Conservation (phyloP, 495 filamentous ascomycete species). For the Hyaloscypha finlandica region DNA sequence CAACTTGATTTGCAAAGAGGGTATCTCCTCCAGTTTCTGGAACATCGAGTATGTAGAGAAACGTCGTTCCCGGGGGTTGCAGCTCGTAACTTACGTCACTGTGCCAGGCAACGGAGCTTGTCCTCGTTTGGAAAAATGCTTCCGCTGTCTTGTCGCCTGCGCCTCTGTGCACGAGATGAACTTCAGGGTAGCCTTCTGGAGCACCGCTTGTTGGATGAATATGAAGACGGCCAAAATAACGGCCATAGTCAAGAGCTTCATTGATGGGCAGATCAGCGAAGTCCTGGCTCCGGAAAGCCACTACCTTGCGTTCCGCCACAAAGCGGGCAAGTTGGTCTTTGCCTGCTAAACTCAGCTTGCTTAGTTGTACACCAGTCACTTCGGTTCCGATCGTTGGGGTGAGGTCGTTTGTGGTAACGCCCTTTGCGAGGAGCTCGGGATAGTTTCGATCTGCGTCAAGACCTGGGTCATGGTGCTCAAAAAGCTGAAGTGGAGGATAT, state of each 20-base stretch:
- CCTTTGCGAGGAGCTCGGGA: constrained; percentile 62
- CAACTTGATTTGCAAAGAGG: constrained; percentile 68
- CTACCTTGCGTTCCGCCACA: constrained; percentile 76
- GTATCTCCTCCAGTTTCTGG: constrained; percentile 82
- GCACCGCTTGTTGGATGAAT: constrained; percentile 79
- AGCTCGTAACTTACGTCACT: constrained; percentile 80
- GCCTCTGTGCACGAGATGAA: constrained; percentile 78
- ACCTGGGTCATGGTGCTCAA: constrained; percentile 73
- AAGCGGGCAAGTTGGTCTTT: constrained; percentile 82
- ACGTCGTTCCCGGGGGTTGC: constrained; percentile 84
- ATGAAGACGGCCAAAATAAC: constrained; percentile 81
- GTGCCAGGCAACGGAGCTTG: constrained; percentile 76
- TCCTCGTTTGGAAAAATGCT: constrained; percentile 62
- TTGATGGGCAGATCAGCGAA: constrained; percentile 73
- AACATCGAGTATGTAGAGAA: constrained; percentile 76
- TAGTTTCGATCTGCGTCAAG: constrained; percentile 67
- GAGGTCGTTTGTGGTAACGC: constrained; percentile 55
- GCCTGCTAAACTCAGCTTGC: constrained; percentile 61
- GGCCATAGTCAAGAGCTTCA: constrained; percentile 68
- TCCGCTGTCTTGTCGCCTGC: constrained; percentile 60
- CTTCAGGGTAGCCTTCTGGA: constrained; percentile 68
- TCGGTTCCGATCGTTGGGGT: constrained; percentile 77
- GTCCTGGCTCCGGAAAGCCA: constrained; percentile 79
- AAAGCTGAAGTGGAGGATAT: constrained; percentile 68
- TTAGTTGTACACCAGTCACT: constrained; percentile 75